Conservation (phyloP, 345 rosid species). For the Arabidopsis suecica region DNA sequence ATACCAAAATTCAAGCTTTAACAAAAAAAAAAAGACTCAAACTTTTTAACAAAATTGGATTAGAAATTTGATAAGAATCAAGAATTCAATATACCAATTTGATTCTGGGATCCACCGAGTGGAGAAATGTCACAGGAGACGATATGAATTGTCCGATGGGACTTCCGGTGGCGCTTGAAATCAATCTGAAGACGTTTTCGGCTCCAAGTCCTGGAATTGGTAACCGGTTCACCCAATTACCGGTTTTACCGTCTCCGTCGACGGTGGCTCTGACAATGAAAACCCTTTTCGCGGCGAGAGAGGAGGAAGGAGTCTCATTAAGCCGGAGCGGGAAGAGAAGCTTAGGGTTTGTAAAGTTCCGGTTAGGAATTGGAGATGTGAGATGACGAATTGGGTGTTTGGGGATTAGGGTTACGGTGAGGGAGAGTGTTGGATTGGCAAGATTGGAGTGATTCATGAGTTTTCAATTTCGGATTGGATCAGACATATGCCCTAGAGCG, state of each 20-base stretch:
- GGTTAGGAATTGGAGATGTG: conserved; percentile 9
- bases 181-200: conserved; percentile 74
- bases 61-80: background rate
- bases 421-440: conserved; percentile 44
- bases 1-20: background rate
- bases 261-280: conserved; percentile 49
- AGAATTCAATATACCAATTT: conserved; percentile 62
- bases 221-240: conserved; percentile 65
- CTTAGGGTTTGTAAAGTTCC: conserved; percentile 33
- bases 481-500: conserved; percentile 31
- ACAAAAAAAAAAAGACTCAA: background rate
- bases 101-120: conserved; percentile 84
- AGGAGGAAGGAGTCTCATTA: background rate
- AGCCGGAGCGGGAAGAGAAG: conserved; percentile 19
- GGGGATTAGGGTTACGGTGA: conserved; percentile 34
- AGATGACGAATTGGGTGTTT: conserved; percentile 35
- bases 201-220: conserved; percentile 67
- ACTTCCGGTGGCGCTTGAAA: conserved; percentile 79
- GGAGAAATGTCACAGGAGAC: conserved; percentile 80
- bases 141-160: conserved; percentile 88
- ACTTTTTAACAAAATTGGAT: background rate
- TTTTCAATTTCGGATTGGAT: conserved; percentile 17
- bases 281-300: conserved; percentile 36
- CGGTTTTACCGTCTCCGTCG: conserved; percentile 44
- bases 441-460: conserved; percentile 54